phyloP scores from a whole-genome alignment of 371 early-diverging fungal genomes.

The Mucor plumbeus region DNA sequence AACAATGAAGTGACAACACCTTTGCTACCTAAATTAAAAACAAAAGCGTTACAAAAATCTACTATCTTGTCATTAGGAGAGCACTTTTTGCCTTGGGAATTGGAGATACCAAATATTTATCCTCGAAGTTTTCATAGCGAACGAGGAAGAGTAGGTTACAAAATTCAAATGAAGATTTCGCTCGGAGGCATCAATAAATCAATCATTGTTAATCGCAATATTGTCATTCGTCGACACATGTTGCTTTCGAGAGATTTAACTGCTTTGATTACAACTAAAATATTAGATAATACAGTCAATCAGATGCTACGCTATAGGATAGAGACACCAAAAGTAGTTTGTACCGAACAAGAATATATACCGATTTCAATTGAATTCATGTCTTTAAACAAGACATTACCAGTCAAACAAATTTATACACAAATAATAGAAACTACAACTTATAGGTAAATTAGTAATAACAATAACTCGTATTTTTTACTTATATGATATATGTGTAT shows the following conservation, averaged over 20 bases:
- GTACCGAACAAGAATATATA: constrained; percentile 34
- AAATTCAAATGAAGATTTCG: constrained; percentile 31
- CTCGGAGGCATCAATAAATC: constrained; percentile 33
- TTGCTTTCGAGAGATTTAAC: constrained; percentile 27
- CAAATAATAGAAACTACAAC: constrained; percentile 40
- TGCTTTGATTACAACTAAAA: constrained; percentile 23
- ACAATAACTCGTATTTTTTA: not conserved
- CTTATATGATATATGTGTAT: not conserved
- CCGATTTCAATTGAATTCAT: constrained; percentile 30
- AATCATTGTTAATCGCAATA: constrained; percentile 27
- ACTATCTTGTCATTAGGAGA: constrained; percentile 3
- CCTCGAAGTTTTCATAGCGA: constrained; percentile 28
- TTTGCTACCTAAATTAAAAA: constrained; percentile 29
- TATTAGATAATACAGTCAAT: constrained; percentile 33
- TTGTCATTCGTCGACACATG: constrained; percentile 34
- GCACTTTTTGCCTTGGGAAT: constrained; percentile 34
- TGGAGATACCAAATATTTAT: constrained; percentile 33
- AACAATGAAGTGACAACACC: constrained; percentile 1
- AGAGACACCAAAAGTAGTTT: constrained; percentile 36
- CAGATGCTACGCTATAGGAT: constrained; percentile 43
- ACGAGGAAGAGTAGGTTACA: constrained; percentile 34
- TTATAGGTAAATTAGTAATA: constrained; percentile 29
- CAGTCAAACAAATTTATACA: constrained; percentile 30
- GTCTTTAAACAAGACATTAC: constrained; percentile 22
- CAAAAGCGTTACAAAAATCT: constrained; percentile 12